Conservation (phyloP, 495 filamentous ascomycete genomes). For the Tirmania nivea region DNA sequence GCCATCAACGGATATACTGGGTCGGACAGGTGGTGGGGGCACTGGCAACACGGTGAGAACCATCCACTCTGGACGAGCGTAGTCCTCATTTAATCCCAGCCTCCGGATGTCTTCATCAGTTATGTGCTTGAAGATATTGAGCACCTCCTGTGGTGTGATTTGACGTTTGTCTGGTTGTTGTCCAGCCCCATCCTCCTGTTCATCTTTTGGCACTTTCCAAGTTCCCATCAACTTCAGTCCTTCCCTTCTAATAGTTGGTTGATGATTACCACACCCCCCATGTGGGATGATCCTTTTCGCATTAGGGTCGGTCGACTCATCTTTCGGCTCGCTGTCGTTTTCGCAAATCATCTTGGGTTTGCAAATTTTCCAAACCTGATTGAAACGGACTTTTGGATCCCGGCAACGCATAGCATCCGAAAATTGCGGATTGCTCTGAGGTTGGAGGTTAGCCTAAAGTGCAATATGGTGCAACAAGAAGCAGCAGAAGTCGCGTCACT, state of each 20-base stretch:
- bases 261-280: slow-evolving; percentile 80
- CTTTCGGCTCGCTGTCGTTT: slow-evolving; percentile 33
- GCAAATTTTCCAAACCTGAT: slow-evolving; percentile 67
- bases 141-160: slow-evolving; percentile 62
- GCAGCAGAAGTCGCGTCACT: slow-evolving; percentile 16
- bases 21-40: slow-evolving; percentile 82
- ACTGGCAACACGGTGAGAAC: slow-evolving; percentile 85
- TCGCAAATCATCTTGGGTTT: slow-evolving; percentile 72
- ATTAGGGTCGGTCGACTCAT: slow-evolving; percentile 29
- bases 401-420: slow-evolving; percentile 55
- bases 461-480: slow-evolving; percentile 10
- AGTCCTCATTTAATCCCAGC: slow-evolving; percentile 77
- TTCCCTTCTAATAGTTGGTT: slow-evolving; percentile 66
- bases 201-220: slow-evolving; percentile 56
- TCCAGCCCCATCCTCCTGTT: slow-evolving; percentile 33
- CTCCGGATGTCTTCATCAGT: slow-evolving; percentile 55
- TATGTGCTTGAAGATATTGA: slow-evolving; percentile 70
- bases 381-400: slow-evolving; percentile 84
- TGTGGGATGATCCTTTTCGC: slow-evolving; percentile 32
- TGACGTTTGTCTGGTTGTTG: slow-evolving; percentile 58
- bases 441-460: slow-evolving; percentile 40
- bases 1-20: slow-evolving; percentile 86
- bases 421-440: slow-evolving; percentile 64
- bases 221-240: slow-evolving; percentile 63
- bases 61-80: slow-evolving; percentile 97